phyloP scores from a whole-genome alignment of 139 green algal species.

The Chlorella sp. region DNA sequence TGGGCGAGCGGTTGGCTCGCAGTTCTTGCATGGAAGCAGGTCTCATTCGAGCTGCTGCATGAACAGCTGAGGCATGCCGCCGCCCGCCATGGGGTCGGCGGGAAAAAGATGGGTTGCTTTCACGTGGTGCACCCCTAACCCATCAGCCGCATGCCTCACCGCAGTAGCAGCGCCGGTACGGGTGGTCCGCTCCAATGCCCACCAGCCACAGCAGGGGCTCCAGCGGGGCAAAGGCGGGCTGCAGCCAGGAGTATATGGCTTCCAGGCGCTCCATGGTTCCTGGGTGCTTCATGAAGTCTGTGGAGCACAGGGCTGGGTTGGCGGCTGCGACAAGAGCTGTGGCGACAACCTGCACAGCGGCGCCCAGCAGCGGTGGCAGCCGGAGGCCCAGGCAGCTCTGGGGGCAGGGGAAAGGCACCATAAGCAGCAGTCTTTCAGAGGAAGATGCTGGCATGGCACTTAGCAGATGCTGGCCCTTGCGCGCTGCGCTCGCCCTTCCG shows the following conservation, averaged over 20 bases:
- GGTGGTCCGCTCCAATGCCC: background rate
- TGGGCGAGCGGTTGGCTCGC: no score
- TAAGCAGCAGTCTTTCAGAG: background rate
- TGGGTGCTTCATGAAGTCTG: background rate
- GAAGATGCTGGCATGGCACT: background rate
- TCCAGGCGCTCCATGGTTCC: background rate
- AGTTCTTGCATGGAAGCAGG: no score
- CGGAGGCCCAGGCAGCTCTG: conserved; percentile 5
- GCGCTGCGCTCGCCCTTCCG: no score
- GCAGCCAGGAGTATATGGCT: background rate
- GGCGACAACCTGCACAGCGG: background rate
- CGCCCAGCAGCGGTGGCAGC: conserved; percentile 1
- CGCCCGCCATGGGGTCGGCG: no score
- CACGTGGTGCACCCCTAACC: no score
- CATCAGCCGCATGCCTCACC: no score
- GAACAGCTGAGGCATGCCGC: no score
- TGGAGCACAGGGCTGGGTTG: background rate
- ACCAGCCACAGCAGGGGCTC: conserved; percentile 16
- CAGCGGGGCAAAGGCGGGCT: conserved; percentile 4
- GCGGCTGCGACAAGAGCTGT: background rate
- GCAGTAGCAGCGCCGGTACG: conserved; percentile 14
- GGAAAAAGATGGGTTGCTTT: no score
- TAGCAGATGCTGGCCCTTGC: background rate
- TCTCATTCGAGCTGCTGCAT: no score
- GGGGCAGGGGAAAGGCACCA: background rate